Base-by-base conservation (phyloP, 306 rosid genomes). In the Prunus armeniaca region DNA sequence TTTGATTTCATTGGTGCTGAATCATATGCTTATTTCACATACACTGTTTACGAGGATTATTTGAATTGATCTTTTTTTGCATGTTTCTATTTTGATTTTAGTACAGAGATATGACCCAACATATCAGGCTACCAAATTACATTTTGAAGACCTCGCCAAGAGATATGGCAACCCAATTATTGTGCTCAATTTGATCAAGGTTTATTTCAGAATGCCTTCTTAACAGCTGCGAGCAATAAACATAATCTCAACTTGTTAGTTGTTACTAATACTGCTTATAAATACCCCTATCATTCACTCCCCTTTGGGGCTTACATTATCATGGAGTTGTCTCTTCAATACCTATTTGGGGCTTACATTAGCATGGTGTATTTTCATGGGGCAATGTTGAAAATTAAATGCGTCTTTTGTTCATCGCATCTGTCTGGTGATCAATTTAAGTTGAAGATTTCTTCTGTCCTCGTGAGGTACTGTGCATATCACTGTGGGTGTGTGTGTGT, bases 21-120 rank as follows among this genome's bases (percentile, higher is more conserved):
- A 5, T 76, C 47, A 22, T 63, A 6, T 80, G 67, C 80, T 79
- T 51, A 27, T 51, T 50, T 65, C 30, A 38, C 20, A 10, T 68
- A 17, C 24, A 54, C 54, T 43, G 65, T 63, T 57, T 43, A 67
- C 51, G 49, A 47, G 15, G 56, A 45, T 80, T 66, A 24, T 79
- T 64, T 74, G 43, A 20, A 54, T 47, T 68, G n/a, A 56, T 54
- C n/a, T 46, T 67, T 52, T 32, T 51, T 62, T 45, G 34, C 52
- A 17, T 61, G 28, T 11, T 58, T 25, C 14, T 34, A 47, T 82
- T 78, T 74, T 82, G 43, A 79, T 76, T 81, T 69, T 89, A 93
- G 98, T 95, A 83, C 98, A 95, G 86, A 91, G 98, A 85, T 92
- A 92, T 76, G 97, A 95, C 81, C 98, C 98, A 65, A 95, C 96